Evolutionary conservation across 352 stramenopile species (phyloP), one percentile per base, ranked within the genome.

Genomic region (Pythium myriotylum): DNA sequence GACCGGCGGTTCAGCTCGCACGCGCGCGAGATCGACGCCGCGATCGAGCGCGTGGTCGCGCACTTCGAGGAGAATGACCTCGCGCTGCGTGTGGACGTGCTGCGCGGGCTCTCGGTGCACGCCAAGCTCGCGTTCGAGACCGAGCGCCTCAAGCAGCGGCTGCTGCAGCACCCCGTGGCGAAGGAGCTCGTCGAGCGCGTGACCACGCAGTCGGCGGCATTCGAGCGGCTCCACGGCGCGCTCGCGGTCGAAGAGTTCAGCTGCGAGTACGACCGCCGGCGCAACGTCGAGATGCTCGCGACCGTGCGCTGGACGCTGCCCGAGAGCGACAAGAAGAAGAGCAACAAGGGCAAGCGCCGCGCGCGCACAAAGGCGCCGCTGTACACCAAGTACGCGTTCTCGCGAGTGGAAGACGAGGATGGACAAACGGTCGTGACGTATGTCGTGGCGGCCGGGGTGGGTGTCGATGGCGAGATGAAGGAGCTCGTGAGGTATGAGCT

Each of bases 21-120:
- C 53, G 76, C 74, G 41, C 42, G 56, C 32, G 74, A 83, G 41
- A 67, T 92, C 27, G 77, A 89, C 70, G 78, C 71, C 13, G 75
- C 78, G 17, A 89, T 90, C 62, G 82, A 92, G 75, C 80, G 80
- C 46, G 72, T 91, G 29, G 79, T 92, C 9, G 54, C 74, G 22
- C 77, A 92, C 32, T 90, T 92, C 41, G 84, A 92, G 43, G 73
- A 82, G 24, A 81, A 74, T 50, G 79, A 92, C 49, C 35, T 87
- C 32, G 84, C 81, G 22, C 56, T 92, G 60, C 81, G 84, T 17
- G 53, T 89, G 20, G 84, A 92, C 42, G 80, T 89, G 53, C 65
- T 92, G 49, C 79, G 84, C 14, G 72, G 72, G 8, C 67, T 92
- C 35, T 77, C 76, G 29, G 66, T 61, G 33, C 80, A 91, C 53